Evolutionary conservation across 208 protist genomes (phyloP).

Genomic region (Trypanosoma boissoni): DNA sequence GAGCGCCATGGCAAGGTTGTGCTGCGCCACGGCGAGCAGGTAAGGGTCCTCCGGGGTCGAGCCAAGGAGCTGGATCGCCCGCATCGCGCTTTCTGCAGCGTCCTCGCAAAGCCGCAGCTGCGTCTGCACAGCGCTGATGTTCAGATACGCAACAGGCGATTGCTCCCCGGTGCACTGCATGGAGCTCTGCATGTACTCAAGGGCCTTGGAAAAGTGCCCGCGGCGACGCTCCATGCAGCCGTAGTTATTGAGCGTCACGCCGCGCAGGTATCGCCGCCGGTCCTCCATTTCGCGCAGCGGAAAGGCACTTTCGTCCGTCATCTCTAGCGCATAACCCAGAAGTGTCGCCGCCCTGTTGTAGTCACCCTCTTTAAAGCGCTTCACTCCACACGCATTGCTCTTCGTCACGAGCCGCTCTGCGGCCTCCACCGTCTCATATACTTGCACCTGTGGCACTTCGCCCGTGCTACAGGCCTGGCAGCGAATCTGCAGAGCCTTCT

Average conservation of each 20-base stretch:
- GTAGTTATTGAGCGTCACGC: slow-evolving; percentile 87
- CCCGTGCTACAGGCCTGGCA: slow-evolving; percentile 26
- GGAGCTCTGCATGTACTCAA: slow-evolving; percentile 71
- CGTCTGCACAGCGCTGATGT: slow-evolving; percentile 85
- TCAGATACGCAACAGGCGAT: slow-evolving; percentile 86
- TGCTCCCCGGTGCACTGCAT: slow-evolving; percentile 71
- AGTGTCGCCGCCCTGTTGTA: slow-evolving; percentile 51
- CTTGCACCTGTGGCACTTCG: not conserved
- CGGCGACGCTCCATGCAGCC: slow-evolving; percentile 86
- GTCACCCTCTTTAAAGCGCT: slow-evolving; percentile 75
- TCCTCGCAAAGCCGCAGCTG: slow-evolving; percentile 81
- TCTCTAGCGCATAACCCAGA: slow-evolving; percentile 64
- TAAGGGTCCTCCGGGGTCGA: slow-evolving; percentile 71
- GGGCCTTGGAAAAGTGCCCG: slow-evolving; percentile 72
- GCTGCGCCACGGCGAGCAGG: slow-evolving; percentile 83
- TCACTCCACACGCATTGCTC: slow-evolving; percentile 67
- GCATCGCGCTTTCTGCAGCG: slow-evolving; percentile 64
- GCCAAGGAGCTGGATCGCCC: slow-evolving; percentile 62
- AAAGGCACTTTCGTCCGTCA: slow-evolving; percentile 64
- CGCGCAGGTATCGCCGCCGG: slow-evolving; percentile 66
- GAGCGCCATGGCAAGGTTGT: slow-evolving; percentile 91
- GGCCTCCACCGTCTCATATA: slow-evolving; percentile 51
- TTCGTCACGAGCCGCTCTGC: slow-evolving; percentile 75
- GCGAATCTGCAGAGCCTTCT: slow-evolving; percentile 77
- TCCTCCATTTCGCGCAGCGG: slow-evolving; percentile 58